phyloP scores from a whole-genome alignment of 495 filamentous ascomycete species.

The Lophium mytilinum region DNA sequence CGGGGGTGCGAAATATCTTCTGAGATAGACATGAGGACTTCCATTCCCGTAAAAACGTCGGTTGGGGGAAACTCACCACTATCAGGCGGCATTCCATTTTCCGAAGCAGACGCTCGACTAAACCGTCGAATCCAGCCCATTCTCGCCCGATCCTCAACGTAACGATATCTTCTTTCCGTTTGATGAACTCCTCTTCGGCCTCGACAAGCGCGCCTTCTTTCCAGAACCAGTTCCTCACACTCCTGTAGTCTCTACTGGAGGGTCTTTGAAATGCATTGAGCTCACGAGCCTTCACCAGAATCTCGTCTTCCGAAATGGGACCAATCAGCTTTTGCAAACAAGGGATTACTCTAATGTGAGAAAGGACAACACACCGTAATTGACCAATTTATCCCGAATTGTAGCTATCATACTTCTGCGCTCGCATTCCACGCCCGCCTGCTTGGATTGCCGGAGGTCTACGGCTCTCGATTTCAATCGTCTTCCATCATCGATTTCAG shows the following conservation, averaged over 20 bases:
- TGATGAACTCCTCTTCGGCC: conserved; percentile 31
- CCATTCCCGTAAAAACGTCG: conserved; percentile 1
- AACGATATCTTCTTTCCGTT: conserved; percentile 37
- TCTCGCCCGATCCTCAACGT: conserved; percentile 35
- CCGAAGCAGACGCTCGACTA: conserved; percentile 30
- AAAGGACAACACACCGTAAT: neutral
- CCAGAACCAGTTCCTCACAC: conserved; percentile 32
- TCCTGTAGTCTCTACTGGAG: conserved; percentile 31
- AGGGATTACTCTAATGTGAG: neutral
- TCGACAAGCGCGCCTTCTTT: conserved; percentile 27
- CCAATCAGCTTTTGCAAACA: neutral
- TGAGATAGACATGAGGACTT: neutral
- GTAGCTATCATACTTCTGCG: neutral
- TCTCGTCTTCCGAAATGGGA: neutral
- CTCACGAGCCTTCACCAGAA: neutral
- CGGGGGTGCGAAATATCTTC: conserved; percentile 15
- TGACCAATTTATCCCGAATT: neutral
- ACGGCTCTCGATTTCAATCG: neutral
- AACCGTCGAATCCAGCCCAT: conserved; percentile 35
- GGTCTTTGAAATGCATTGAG: conserved; percentile 28
- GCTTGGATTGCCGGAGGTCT: neutral
- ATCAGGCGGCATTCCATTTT: conserved; percentile 23
- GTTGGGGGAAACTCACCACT: conserved; percentile 15
- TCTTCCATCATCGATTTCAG: conserved; percentile 18
- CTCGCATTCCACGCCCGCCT: neutral